Conservation (phyloP, 225 moss, liverwort and hornwort genomes). For the Marchantia polymorpha region DNA sequence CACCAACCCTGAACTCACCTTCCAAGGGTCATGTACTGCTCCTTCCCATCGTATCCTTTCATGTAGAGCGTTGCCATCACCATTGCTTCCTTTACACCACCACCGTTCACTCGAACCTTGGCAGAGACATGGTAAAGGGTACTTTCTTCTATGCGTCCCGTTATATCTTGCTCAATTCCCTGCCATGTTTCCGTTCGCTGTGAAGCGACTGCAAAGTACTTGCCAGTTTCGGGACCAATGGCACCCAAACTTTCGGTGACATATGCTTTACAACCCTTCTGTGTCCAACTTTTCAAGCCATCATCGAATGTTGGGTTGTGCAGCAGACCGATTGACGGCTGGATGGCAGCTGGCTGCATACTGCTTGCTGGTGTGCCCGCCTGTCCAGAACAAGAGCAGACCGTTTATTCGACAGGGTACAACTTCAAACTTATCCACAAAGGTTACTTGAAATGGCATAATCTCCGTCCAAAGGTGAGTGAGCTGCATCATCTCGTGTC, state of each 20-base stretch:
- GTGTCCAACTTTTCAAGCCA: constrained; percentile 70
- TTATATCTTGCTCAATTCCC: constrained; percentile 83
- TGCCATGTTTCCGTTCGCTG: constrained; percentile 64
- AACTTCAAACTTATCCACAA: background rate
- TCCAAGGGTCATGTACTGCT: constrained; percentile 75
- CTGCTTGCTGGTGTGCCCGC: constrained; percentile 18
- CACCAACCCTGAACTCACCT: constrained; percentile 36
- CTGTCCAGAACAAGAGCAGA: constrained; percentile 28
- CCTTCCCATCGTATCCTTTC: constrained; percentile 54
- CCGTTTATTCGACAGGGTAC: background rate
- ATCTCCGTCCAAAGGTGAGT: background rate
- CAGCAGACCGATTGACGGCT: constrained; percentile 39
- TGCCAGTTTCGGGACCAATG: constrained; percentile 59
- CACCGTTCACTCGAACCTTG: constrained; percentile 61
- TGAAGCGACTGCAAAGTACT: constrained; percentile 66
- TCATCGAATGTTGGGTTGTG: constrained; percentile 61
- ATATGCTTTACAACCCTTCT: constrained; percentile 58
- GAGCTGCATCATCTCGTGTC: background rate
- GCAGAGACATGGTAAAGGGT: constrained; percentile 56
- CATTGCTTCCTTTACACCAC: constrained; percentile 42
- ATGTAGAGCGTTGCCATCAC: constrained; percentile 67
- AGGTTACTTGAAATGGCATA: background rate
- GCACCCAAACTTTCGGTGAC: constrained; percentile 54
- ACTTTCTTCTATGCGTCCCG: constrained; percentile 63
- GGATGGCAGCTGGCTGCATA: background rate